phyloP scores from a whole-genome alignment of 2,329 filamentous ascomycete genomes.

The Colletotrichum coccodes region DNA sequence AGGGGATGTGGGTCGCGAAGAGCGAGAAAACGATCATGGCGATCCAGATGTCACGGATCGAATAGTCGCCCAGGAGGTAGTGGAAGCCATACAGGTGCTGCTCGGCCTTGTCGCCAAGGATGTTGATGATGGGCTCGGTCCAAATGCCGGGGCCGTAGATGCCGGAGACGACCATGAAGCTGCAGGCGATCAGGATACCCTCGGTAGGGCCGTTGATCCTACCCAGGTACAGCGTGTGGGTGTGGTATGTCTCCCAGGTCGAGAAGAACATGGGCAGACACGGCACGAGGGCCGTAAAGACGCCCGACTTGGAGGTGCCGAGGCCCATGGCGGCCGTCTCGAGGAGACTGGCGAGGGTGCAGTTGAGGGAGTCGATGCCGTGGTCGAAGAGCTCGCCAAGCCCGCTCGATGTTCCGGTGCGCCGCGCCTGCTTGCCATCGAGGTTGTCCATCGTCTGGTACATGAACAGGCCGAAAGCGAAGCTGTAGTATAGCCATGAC shows the following conservation, averaged over 20 bases:
- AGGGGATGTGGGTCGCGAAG: conserved; percentile 81
- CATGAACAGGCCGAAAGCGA: conserved; percentile 96
- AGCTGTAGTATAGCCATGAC: conserved; percentile 94
- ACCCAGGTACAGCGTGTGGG: conserved; percentile 94
- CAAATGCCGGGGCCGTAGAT: conserved; percentile 90
- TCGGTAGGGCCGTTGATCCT: conserved; percentile 98
- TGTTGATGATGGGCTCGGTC: conserved; percentile 77
- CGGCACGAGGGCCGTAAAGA: conserved; percentile 91
- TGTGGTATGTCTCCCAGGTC: conserved; percentile 99
- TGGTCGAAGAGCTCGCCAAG: conserved; percentile 98
- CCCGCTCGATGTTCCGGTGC: conserved; percentile 94
- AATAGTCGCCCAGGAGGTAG: conserved; percentile 73
- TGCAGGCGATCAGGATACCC: conserved; percentile 88
- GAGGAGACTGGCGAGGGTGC: conserved; percentile 89
- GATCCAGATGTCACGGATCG: conserved; percentile 91
- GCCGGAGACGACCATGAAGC: conserved; percentile 87
- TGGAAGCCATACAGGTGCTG: conserved; percentile 62
- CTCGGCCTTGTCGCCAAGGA: conserved; percentile 69
- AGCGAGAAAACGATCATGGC: conserved; percentile 74
- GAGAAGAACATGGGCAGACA: conserved; percentile 99
- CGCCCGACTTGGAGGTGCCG: conserved; percentile 83
- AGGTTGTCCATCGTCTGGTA: conserved; percentile 99
- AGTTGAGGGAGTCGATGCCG: conserved; percentile 98
- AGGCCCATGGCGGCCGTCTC: conserved; percentile 95
- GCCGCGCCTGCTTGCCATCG: conserved; percentile 95